Conservation (phyloP, 1,139 yeast genomes). For the Lodderomyces oxycetoniae region DNA sequence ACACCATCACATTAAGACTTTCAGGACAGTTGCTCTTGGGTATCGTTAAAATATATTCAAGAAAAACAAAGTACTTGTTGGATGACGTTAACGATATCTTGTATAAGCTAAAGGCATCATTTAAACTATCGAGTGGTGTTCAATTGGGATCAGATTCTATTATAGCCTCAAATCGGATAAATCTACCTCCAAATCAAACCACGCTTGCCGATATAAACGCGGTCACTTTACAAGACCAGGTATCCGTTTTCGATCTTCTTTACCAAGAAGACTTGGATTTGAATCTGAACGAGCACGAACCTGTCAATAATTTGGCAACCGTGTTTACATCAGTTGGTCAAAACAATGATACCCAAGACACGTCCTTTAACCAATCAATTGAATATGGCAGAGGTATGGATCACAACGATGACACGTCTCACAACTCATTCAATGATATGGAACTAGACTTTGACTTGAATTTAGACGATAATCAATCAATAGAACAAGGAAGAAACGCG, state of each 20-base stretch:
- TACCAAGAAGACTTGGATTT: conserved; percentile 60
- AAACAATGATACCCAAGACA: conserved; percentile 28
- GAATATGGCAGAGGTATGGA: conserved; percentile 51
- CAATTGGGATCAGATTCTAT: conserved; percentile 27
- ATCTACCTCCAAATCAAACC: conserved; percentile 47
- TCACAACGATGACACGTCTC: not conserved
- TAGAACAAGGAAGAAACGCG: conserved; percentile 46
- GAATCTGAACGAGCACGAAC: conserved; percentile 29
- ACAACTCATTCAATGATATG: conserved; percentile 13
- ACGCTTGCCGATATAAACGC: conserved; percentile 52
- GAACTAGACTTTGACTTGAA: conserved; percentile 54
- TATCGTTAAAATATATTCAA: conserved; percentile 79
- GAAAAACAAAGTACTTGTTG: conserved; percentile 77
- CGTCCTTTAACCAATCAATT: conserved; percentile 33
- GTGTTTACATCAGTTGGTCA: not conserved
- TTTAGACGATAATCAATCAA: conserved; percentile 38
- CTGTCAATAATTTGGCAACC: conserved; percentile 1
- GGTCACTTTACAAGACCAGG: conserved; percentile 67
- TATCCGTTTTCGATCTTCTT: conserved; percentile 71
- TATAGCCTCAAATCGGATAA: conserved; percentile 21
- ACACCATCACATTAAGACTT: conserved; percentile 66
- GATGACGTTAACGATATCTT: conserved; percentile 84
- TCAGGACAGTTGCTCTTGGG: conserved; percentile 89
- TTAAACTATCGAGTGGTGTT: conserved; percentile 42
- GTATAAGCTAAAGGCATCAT: conserved; percentile 68